phyloP scores from a whole-genome alignment of 139 green algal species.

The Limnomonas spitsbergensis region DNA sequence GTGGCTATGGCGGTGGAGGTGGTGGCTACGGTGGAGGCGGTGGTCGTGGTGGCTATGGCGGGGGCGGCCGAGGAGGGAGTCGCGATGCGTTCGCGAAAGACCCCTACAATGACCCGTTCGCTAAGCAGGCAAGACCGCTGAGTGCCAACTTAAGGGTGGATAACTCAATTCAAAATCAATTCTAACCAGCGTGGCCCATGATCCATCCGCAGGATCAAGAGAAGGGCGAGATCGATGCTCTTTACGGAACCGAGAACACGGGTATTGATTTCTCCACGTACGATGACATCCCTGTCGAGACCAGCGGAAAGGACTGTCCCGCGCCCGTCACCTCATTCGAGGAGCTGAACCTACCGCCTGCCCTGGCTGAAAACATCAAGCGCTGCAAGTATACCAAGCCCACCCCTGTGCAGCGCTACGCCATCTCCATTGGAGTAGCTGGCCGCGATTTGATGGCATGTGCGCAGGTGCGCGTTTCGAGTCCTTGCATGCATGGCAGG shows the following conservation, averaged over 20 bases:
- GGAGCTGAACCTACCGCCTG: conserved; percentile 72
- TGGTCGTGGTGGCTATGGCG: conserved; percentile 45
- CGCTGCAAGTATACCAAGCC: conserved; percentile 97
- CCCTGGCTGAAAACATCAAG: conserved; percentile 82
- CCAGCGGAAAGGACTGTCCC: conserved; percentile 79
- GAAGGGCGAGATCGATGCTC: conserved; percentile 59
- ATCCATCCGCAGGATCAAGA: conserved; percentile 44
- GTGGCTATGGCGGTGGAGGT: conserved; percentile 25
- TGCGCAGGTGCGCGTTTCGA: conserved; percentile 67
- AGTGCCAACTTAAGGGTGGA: too few relatives aligned
- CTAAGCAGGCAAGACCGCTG: too few relatives aligned
- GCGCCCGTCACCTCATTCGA: conserved; percentile 80
- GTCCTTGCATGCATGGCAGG: too few relatives aligned
- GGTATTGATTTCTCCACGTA: conserved; percentile 91
- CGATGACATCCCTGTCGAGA: conserved; percentile 93
- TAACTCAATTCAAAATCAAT: too few relatives aligned
- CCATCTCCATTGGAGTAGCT: conserved; percentile 91
- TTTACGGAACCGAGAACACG: conserved; percentile 69
- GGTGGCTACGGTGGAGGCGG: conserved; percentile 34
- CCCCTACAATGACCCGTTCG: conserved; percentile 50
- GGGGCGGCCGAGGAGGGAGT: conserved; percentile 19
- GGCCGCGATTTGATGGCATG: conserved; percentile 95
- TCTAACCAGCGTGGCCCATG: too few relatives aligned
- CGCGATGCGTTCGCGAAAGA: conserved; percentile 22
- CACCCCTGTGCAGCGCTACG: conserved; percentile 95